Evolutionary conservation across 495 filamentous ascomycete species (phyloP), one percentile per base, ranked within the genome.

Genomic region (Clohesyomyces aquaticus): DNA sequence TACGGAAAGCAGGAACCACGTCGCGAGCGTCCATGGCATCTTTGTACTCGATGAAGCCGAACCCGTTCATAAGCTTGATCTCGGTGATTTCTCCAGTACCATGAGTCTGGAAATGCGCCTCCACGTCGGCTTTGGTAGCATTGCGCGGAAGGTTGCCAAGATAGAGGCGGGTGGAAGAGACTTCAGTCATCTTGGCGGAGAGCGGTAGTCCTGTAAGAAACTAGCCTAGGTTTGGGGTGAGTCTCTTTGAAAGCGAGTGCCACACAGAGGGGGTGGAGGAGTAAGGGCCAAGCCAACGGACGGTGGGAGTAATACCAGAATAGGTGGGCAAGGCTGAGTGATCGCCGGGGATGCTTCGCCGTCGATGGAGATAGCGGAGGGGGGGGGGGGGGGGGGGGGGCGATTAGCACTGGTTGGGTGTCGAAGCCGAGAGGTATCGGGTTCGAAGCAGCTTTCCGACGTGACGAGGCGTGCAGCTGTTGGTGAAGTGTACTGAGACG

Each of bases 1-100:
- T 81, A 84, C 81, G 81, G 70, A 83, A 83, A n/a, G 81, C 80
- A 74, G 94, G 94, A 63, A 98, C 94, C 45, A 98, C 91, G 78
- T 98, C 94, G 67, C 92, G 88, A 61, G 94, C 95, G 81, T 98
- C 94, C 84, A 96, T 88, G 41, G 91, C 84, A 81, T 96, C 94
- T 75, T 97, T 93, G 77, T 98, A 98, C 76, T 98, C 95, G 73
- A 98, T 95, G 78, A 98, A 98, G 76, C 94, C 94, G 73, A 98
- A 98, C 66, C 94, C 94, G 75, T 95, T 96, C 95, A 98, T 98
- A 66, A 98, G 87, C 82, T 98, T 98, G 82, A 98, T 92, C 80
- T 98, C 94, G 59, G 88, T 93, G 70, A 98, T 97, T 76, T 96
- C 93, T 66, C 94, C 94, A 68, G 91, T 91, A 64, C 93, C 94